Evolutionary conservation across 2,329 filamentous ascomycete genomes (phyloP), one percentile per base, ranked within the genome.

Genomic region (Fusarium coffeatum): DNA sequence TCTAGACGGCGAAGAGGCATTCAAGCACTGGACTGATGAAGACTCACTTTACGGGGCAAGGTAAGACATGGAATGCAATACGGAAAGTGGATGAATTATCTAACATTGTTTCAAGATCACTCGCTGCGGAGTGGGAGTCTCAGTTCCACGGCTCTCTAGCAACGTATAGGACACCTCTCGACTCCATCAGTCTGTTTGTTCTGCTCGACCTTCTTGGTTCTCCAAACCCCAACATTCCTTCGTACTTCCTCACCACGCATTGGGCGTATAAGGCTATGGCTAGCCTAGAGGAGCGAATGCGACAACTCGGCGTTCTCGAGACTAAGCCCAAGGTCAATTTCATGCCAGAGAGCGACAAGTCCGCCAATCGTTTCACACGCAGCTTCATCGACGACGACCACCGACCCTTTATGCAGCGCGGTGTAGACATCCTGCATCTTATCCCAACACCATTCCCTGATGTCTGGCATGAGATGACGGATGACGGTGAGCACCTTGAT

Each of bases 1-100:
- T 58, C 81, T 99, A 10, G 96, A 99, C 76, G 96, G 96, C 7
- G 96, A 99, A 81, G 96, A 99, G 80, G 94, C 96, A 0, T 99
- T 97, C 80, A 82, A 88, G 23, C 80, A 80, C 1, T 99, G 96
- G 96, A 92, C 89, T 1, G 87, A 88, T 37, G 87, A 85, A 0
- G 96, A 99, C 79, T 97, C 93, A 8, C 82, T 98, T 7, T 99
- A 99, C 75, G 96, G 96, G 5, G 88, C 95, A 20, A 89, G 93
- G 90, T 92, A 83, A 42, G 83, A 62, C 30, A n/a, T 48, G 48
- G 25, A 22, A 9, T 13, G 10, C 34, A n/a, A 28, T 28, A 40
- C 7, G 12, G 8, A 6, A 15, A 27, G 10, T 9, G 11, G 8
- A 15, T 13, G 15, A 8, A 32, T 28, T 30, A 18, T 16, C 60